A percentile compares a stretch with the other conserved stretches of the same genome.
Conservation (phyloP, 1,139 yeast species). For the Candida sp. region DNA sequence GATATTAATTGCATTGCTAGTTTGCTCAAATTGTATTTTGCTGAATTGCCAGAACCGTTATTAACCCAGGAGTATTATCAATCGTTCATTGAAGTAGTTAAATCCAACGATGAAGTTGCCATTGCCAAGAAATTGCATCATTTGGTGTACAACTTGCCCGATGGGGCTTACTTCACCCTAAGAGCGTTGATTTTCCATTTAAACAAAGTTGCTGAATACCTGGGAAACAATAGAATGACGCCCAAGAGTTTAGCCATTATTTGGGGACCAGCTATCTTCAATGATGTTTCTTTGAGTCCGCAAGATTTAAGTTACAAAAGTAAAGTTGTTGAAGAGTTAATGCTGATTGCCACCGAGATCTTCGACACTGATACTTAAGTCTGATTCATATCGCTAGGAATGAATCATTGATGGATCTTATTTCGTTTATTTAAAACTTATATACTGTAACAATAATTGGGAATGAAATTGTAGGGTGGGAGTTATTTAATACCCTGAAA, state of each 20-base stretch:
- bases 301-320: constrained; percentile 83
- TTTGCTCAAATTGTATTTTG: constrained; percentile 64
- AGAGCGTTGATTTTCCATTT: constrained; percentile 83
- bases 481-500: background rate
- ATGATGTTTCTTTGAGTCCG: constrained; percentile 59
- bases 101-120: constrained; percentile 44
- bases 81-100: constrained; percentile 70
- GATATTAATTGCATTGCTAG: constrained; percentile 75
- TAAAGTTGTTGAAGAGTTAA: constrained; percentile 77
- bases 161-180: constrained; percentile 90
- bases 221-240: constrained; percentile 73
- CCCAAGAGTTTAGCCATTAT: constrained; percentile 76
- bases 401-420: too few relatives aligned
- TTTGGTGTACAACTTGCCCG: constrained; percentile 85
- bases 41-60: constrained; percentile 68
- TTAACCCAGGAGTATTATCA: constrained; percentile 55
- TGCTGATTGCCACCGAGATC: constrained; percentile 81
- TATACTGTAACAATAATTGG: background rate
- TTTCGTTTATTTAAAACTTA: background rate
- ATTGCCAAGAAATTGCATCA: constrained; percentile 81
- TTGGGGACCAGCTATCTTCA: constrained; percentile 91
- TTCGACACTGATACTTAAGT: constrained; percentile 63
- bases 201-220: constrained; percentile 65
- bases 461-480: background rate
- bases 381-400: too few relatives aligned